Percentiles rank a stretch among this genome's conserved stretches.
These are phyloP conservation scores for Aquilaria yunnanensis DNA, from an alignment of 345 rosid genomes.

Conservation along the genomic window DNA sequence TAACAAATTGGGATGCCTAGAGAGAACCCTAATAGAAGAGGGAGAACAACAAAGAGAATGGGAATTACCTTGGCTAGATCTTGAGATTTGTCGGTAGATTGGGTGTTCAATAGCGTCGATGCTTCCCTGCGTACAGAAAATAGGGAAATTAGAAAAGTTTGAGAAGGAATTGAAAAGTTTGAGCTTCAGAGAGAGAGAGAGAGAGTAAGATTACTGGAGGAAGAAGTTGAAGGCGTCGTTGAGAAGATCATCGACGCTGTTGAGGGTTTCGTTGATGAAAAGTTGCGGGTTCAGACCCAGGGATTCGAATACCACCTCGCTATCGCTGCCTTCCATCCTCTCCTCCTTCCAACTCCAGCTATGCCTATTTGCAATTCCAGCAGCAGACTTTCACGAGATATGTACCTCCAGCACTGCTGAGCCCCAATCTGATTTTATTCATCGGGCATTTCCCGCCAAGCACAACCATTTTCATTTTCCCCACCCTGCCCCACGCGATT, in stretches of 20 bases:
- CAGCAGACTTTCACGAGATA: too few species aligned
- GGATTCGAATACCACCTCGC: constrained; percentile 51
- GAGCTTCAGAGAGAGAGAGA: neutral
- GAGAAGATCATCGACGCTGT: constrained; percentile 55
- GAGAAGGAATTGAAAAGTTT: neutral
- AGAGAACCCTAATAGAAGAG: neutral
- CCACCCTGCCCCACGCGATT: too few species aligned
- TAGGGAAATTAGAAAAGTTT: neutral
- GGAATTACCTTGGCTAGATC: constrained; percentile 45
- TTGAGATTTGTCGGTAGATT: constrained; percentile 39
- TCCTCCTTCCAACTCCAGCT: neutral
- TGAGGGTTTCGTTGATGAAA: constrained; percentile 70
- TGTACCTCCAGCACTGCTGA: too few species aligned
- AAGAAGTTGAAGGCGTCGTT: constrained; percentile 63
- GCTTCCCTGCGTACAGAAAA: constrained; percentile 46
- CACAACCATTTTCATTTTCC: too few species aligned
- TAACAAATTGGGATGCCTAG: neutral
- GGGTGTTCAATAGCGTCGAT: constrained; percentile 31
- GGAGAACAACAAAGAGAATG: neutral
- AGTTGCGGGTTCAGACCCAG: constrained; percentile 61
- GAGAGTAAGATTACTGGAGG: constrained; percentile 26
- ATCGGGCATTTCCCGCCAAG: too few species aligned
- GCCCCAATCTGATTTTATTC: too few species aligned
- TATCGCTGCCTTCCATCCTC: constrained; percentile 67
- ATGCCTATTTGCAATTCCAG: too few species aligned